Conservation (phyloP, 2,329 filamentous ascomycete species). For the Botryotinia calthae region DNA sequence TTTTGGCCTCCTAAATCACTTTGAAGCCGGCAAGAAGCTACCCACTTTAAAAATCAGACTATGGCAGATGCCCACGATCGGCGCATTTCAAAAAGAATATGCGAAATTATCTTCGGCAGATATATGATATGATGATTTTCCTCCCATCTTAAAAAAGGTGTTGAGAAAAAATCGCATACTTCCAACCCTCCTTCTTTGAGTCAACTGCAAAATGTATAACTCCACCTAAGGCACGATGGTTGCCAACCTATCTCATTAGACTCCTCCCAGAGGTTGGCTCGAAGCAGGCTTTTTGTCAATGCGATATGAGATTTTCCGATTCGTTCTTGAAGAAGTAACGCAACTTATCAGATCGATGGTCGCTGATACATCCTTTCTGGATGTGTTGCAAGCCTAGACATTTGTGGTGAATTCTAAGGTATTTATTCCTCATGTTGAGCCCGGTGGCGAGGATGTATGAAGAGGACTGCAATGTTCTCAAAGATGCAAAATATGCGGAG, state of each 20-base stretch:
- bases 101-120: background rate
- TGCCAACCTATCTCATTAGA: background rate
- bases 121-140: background rate
- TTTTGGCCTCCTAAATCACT: no score
- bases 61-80: no score
- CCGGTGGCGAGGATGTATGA: background rate
- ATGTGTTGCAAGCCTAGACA: background rate
- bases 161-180: background rate
- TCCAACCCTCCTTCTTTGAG: background rate
- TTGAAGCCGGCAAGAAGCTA: background rate
- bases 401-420: background rate
- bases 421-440: background rate
- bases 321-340: background rate
- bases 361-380: background rate
- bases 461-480: fast-evolving
- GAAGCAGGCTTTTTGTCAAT: background rate
- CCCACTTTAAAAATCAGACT: background rate
- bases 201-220: background rate
- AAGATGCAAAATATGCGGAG: background rate
- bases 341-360: background rate
- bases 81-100: background rate
- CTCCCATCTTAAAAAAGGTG: background rate
- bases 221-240: background rate
- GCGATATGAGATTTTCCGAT: background rate
- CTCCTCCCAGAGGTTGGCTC: background rate